Conservation (phyloP, 78 protist genomes). For the Polysphondylium violaceum region DNA sequence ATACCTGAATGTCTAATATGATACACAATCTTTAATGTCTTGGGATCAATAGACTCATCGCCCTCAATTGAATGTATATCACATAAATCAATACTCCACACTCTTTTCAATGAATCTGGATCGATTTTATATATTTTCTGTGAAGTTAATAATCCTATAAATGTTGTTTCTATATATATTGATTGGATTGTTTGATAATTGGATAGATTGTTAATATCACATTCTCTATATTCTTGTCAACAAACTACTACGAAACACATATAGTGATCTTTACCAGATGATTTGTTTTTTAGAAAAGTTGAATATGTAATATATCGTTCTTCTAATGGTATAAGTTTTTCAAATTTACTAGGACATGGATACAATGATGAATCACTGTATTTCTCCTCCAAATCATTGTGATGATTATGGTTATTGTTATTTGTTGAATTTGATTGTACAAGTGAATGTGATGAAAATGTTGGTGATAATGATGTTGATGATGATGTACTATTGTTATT, state of each 20-base stretch:
- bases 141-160: conserved; percentile 58
- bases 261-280: neutral
- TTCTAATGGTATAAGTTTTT: conserved; percentile 47
- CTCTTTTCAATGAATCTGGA: conserved; percentile 49
- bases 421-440: neutral
- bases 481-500: conserved; percentile 26
- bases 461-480: conserved; percentile 32
- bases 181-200: too few relatives aligned
- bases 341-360: conserved; percentile 52
- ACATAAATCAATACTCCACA: conserved; percentile 50
- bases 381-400: conserved; percentile 28
- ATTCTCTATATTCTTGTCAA: neutral
- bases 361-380: conserved; percentile 42
- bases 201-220: neutral
- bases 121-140: conserved; percentile 38
- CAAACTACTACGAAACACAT: neutral
- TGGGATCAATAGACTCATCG: conserved; percentile 64
- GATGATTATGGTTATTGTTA: neutral
- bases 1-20: conserved; percentile 9
- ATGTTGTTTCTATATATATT: conserved; percentile 26
- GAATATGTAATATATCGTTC: conserved; percentile 63
- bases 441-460: conserved; percentile 28
- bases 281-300: conserved; percentile 36
- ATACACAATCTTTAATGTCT: conserved; percentile 50
- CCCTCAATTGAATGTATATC: conserved; percentile 71